Conservation (phyloP, 208 protist species). For the Polymyxa betae region DNA sequence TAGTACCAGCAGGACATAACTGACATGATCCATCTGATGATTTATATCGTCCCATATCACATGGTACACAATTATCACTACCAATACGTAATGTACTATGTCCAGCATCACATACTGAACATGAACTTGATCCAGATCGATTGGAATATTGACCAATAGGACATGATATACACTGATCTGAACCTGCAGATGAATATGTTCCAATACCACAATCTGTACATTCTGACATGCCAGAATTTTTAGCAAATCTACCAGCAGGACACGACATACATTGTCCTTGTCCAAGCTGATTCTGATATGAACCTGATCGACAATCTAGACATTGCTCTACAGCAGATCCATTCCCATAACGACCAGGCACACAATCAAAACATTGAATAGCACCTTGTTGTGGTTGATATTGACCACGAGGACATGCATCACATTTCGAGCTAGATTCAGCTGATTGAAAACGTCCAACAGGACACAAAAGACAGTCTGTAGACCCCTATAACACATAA, state of each 20-base stretch:
- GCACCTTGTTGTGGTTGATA: background rate
- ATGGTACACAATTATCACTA: background rate
- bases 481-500: background rate
- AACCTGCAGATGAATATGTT: background rate
- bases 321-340: background rate
- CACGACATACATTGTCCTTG: background rate
- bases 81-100: background rate
- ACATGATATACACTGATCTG: background rate
- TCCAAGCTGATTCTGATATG: background rate
- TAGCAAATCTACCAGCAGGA: background rate
- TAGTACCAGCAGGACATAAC: slow-evolving; percentile 39
- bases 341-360: background rate
- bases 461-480: background rate
- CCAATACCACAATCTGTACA: background rate
- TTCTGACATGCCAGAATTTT: background rate
- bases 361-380: background rate
- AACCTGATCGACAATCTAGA: background rate
- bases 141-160: background rate
- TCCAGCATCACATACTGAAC: background rate
- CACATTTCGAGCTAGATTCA: background rate
- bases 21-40: background rate
- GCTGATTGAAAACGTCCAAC: background rate
- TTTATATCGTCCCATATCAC: background rate
- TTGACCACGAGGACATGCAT: background rate
- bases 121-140: background rate